Percentiles rank a stretch among this genome's conserved stretches.
Evolutionary conservation across 192 early-diverging fungal genomes (phyloP).

Genomic region (Thoreauomyces humboldtii): DNA sequence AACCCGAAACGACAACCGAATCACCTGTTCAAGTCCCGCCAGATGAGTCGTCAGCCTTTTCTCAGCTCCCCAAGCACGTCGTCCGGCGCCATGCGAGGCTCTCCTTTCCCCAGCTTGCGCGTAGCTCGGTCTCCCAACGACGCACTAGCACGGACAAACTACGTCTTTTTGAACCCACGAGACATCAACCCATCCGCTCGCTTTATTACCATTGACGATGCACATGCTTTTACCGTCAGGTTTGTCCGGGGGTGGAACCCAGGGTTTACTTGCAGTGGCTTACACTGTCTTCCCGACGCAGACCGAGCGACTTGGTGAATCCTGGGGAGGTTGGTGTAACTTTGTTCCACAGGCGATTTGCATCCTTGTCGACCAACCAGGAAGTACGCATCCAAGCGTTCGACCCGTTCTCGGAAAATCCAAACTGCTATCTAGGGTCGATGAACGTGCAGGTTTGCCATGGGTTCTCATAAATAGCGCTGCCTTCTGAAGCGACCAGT

Average conservation of each 20-base stretch:
- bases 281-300: slow-evolving; percentile 14
- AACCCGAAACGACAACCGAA: too few species aligned
- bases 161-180: slow-evolving; percentile 66
- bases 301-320: slow-evolving; percentile 42
- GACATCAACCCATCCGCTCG: slow-evolving; percentile 68
- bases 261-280: not conserved
- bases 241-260: slow-evolving; percentile 24
- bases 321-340: slow-evolving; percentile 54
- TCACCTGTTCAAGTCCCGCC: too few species aligned
- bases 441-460: slow-evolving; percentile 50
- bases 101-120: slow-evolving; percentile 19
- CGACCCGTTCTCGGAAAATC: slow-evolving; percentile 52
- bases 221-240: slow-evolving; percentile 80
- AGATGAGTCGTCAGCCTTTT: slow-evolving; percentile 1
- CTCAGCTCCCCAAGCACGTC: not conserved
- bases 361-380: slow-evolving; percentile 61
- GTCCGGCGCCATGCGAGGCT: not conserved
- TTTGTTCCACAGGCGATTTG: slow-evolving; percentile 62
- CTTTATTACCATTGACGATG: slow-evolving; percentile 75
- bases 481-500: too few species aligned
- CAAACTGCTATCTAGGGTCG: slow-evolving; percentile 44
- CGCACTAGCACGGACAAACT: slow-evolving; percentile 64
- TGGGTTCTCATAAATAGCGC: too few species aligned
- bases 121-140: slow-evolving; percentile 40
- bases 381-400: slow-evolving; percentile 61